These are phyloP conservation scores for Xylaria bambusicola DNA, from an alignment of 495 filamentous ascomycete genomes.

Conservation along the genomic window DNA sequence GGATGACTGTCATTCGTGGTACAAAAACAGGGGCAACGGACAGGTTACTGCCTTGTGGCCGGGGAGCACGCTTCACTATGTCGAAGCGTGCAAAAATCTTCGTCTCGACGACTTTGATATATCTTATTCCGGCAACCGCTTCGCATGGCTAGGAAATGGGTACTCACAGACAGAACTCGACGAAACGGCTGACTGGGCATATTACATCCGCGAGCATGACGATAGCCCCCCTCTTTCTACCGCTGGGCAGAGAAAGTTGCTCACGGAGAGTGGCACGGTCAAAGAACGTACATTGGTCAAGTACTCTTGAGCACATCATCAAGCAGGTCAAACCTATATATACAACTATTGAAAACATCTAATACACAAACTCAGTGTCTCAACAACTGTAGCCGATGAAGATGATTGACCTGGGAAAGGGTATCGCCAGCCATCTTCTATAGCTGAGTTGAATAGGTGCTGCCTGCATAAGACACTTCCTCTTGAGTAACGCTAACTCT, in stretches of 20 bases:
- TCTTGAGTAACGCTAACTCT: no score
- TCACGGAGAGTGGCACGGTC: conserved; percentile 18
- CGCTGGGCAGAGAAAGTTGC: conserved; percentile 18
- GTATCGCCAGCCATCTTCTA: no score
- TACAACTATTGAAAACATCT: no score
- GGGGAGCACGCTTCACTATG: conserved; percentile 52
- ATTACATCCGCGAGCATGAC: conserved; percentile 25
- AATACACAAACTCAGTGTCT: no score
- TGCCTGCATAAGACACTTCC: no score
- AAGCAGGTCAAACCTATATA: no score
- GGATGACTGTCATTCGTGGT: conserved; percentile 50
- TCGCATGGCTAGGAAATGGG: conserved; percentile 55
- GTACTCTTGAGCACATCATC: background rate
- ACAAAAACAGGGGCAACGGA: conserved; percentile 46
- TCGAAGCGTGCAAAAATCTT: conserved; percentile 48
- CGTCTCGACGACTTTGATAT: conserved; percentile 56
- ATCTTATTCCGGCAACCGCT: conserved; percentile 49
- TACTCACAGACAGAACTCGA: conserved; percentile 29
- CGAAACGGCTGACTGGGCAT: conserved; percentile 26
- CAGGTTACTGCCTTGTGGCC: conserved; percentile 49
- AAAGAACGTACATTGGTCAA: conserved; percentile 1
- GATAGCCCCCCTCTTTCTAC: conserved; percentile 10
- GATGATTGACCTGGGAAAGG: no score
- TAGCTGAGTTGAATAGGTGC: no score
- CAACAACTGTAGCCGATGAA: no score